A percentile compares a stretch with the other conserved stretches of the same genome.
These are phyloP conservation scores for Claviceps pazoutovae DNA, from an alignment of 2,329 filamentous ascomycete species.

Conservation along the genomic window DNA sequence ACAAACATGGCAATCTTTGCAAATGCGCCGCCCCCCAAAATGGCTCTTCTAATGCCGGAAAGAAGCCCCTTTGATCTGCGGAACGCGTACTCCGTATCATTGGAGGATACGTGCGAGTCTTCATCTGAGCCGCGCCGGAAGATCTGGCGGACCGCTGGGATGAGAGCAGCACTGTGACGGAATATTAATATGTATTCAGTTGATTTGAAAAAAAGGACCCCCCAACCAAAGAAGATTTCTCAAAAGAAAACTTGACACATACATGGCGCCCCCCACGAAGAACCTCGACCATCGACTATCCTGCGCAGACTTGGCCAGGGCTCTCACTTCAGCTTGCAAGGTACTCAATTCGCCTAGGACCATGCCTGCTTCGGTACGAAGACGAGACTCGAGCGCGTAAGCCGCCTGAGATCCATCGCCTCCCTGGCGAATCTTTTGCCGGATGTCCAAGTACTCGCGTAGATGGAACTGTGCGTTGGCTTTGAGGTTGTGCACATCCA, in stretches of 20 bases:
- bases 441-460: slow-evolving; percentile 21
- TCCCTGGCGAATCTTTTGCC: slow-evolving; percentile 15
- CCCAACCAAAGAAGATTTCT: not conserved
- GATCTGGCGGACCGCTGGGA: slow-evolving; percentile 37
- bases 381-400: slow-evolving; percentile 26
- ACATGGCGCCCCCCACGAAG: slow-evolving; percentile 38
- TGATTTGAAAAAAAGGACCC: too few relatives aligned
- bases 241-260: slow-evolving; percentile 13
- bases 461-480: slow-evolving; percentile 22
- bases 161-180: slow-evolving; percentile 29
- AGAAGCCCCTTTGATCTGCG: slow-evolving; percentile 34
- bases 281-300: slow-evolving; percentile 37
- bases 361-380: slow-evolving; percentile 27
- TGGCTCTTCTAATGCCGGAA: slow-evolving; percentile 31
- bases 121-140: slow-evolving; percentile 31
- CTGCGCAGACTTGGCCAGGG: slow-evolving; percentile 30
- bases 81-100: slow-evolving; percentile 46
- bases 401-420: slow-evolving; percentile 16
- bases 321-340: slow-evolving; percentile 30
- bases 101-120: slow-evolving; percentile 24
- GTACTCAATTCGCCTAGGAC: slow-evolving; percentile 30
- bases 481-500: slow-evolving; percentile 16
- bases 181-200: too few relatives aligned
- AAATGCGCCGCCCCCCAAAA: slow-evolving; percentile 29
- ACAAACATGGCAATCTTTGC: slow-evolving; percentile 40